Conservation (phyloP, 1,284 basidiomycete species). For the Moesziomyces parantarcticus region DNA sequence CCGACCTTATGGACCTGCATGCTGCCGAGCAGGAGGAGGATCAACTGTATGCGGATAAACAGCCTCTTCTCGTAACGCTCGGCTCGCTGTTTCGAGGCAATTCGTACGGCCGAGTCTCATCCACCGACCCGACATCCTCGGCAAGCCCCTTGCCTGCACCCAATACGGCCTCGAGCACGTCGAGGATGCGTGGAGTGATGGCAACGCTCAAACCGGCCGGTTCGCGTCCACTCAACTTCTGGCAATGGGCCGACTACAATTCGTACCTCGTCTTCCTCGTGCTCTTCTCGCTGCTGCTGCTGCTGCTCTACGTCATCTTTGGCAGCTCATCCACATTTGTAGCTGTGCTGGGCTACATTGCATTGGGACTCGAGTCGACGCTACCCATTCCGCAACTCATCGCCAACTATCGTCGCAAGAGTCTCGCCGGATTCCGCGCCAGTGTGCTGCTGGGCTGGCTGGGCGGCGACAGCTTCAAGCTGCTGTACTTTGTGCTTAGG, state of each 20-base stretch:
- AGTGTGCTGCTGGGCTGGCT: conserved; percentile 76
- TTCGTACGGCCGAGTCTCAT: conserved; percentile 18
- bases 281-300: conserved; percentile 73
- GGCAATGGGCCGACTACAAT: conserved; percentile 81
- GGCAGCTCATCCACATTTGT: conserved; percentile 76
- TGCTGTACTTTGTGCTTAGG: conserved; percentile 46
- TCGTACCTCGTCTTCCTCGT: conserved; percentile 83
- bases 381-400: conserved; percentile 53
- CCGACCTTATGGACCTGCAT: conserved; percentile 35
- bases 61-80: conserved; percentile 41
- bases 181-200: background rate
- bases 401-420: conserved; percentile 76
- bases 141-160: background rate
- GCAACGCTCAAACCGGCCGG: background rate
- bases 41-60: conserved; percentile 36
- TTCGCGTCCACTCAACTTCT: conserved; percentile 78
- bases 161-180: background rate
- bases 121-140: conserved; percentile 8
- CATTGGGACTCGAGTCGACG: conserved; percentile 72
- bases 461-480: conserved; percentile 69
- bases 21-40: conserved; percentile 10
- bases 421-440: conserved; percentile 83
- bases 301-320: conserved; percentile 73
- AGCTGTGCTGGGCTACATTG: conserved; percentile 78
- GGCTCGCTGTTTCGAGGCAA: conserved; percentile 18